Conservation (phyloP, 2,329 filamentous ascomycete genomes). For the Colletotrichum sublineola region DNA sequence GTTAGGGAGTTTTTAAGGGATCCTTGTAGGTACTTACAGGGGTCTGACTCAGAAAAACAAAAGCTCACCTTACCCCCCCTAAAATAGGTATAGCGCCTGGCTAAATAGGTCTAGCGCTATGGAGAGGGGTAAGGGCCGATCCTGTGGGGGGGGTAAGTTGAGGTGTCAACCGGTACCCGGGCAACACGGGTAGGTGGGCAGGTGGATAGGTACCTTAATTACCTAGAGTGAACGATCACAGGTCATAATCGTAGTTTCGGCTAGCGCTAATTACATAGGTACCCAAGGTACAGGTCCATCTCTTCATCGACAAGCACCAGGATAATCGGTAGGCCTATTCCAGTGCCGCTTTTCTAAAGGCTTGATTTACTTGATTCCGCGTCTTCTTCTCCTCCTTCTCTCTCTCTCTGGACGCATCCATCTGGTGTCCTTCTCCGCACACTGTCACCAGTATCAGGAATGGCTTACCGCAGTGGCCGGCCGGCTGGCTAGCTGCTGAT, state of each 20-base stretch:
- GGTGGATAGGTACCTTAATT: neutral
- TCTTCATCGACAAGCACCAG: neutral
- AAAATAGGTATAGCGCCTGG: no score
- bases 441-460: no score
- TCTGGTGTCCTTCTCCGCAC: neutral
- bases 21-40: no score
- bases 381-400: neutral
- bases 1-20: no score
- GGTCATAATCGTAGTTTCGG: slow-evolving; percentile 26
- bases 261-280: slow-evolving; percentile 31
- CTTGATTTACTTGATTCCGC: slow-evolving; percentile 33
- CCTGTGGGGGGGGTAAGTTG: no score
- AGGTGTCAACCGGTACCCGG: no score
- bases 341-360: slow-evolving; percentile 31
- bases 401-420: neutral
- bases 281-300: slow-evolving; percentile 2
- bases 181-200: neutral
- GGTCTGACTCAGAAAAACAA: no score
- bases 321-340: slow-evolving; percentile 27
- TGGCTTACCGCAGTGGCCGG: neutral
- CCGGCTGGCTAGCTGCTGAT: no score
- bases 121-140: no score
- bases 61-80: no score
- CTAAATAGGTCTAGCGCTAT: no score
- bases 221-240: slow-evolving; percentile 1